Base-by-base conservation (phyloP, 495 filamentous ascomycete species). In the Gamarada debralockiae region DNA sequence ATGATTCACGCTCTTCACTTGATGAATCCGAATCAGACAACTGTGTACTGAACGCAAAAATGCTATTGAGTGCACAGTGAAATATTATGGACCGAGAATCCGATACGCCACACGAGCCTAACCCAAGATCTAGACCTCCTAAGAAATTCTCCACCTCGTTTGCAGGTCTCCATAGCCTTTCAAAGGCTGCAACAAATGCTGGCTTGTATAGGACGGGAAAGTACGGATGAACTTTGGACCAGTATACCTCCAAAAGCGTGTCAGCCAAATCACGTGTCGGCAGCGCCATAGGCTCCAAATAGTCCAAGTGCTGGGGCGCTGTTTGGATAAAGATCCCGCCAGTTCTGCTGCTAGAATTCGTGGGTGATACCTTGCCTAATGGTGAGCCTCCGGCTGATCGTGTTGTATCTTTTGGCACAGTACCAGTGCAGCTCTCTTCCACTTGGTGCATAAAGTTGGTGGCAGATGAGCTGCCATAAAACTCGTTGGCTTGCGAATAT, bases 131-230 rank as follows among this genome's bases (percentile, higher is more conserved):
- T 20, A 76, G 2, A 45, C 63, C 24, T 60, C 53, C 31, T 44
- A 37, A 3, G 52, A 13, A 42, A 5, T 47, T 65, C n/a, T n/a
- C n/a, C n/a, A n/a, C 44, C 47, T 67, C 55, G 9, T 65, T 62
- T 1, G 58, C 44, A 0, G 67, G 53, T 1, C 52, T 52, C 74
- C 72, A 76, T 3, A 77, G 60, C 38, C 65, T 71, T 18, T 70
- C 64, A 45, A 75, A 76, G 2, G 70, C 72, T 12, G 56, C 55
- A 41, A 71, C 52, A 44, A 78, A 74, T 15, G 65, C 68, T 0
- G 69, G 69, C 5, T 71, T 70, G 53, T 78, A 67, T 37, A 76
- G 70, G 48, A 76, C 70, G 0, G 74, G 73, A 46, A 73, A 74
- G 0, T 75, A 55, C 50, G 66, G 71, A 48, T 70, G 67, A 0